Evolutionary conservation across 2,329 filamentous ascomycete genomes (phyloP), one percentile per base, ranked within the genome.

Genomic region (Cladosporium sp.): DNA sequence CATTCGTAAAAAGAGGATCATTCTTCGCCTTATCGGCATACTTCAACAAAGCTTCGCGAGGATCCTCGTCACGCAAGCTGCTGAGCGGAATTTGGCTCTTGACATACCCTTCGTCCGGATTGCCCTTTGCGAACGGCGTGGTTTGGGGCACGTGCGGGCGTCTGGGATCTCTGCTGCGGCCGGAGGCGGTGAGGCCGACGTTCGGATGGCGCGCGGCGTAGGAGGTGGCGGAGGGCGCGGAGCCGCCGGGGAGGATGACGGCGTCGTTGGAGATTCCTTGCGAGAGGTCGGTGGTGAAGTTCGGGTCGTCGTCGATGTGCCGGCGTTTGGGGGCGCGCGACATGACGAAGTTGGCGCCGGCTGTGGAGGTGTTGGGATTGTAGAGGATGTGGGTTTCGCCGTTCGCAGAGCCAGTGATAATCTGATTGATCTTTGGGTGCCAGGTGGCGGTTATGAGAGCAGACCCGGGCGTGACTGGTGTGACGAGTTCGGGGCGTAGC

Each of bases 381-480:
- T 93, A 99, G 42, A 99, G 84, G 37, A 97, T 80, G 63, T 91
- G 92, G 0, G 88, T 90, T 69, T 95, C 88, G 51, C 85, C 84
- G 64, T 96, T 96, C 47, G 89, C 89, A 40, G 92, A 96, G 52
- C 91, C 92, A 7, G 92, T 95, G 56, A 97, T 71, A 62, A 99
- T 96, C 65, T 99, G 93, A 67, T 99, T 97, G 64, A 99, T 83
- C 69, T 90, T 95, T 17, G 87, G 79, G 64, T 99, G 92, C 93
- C 93, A 99, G 55, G 88, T 76, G 20, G 95, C 89, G 2, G 85
- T 84, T 55, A 97, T 88, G 7, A 99, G 73, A 1, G 92, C 81
- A 5, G 84, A 88, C 12, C 86, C 86, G 0, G 89, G 85, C 0
- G 92, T 96, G n/a, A 99, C 83, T 3, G 89, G 86, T 2, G 92